Percentiles rank a stretch among this genome's conserved stretches.
Evolutionary conservation across 495 filamentous ascomycete species (phyloP).

Genomic region (Coniosporium apollinis): DNA sequence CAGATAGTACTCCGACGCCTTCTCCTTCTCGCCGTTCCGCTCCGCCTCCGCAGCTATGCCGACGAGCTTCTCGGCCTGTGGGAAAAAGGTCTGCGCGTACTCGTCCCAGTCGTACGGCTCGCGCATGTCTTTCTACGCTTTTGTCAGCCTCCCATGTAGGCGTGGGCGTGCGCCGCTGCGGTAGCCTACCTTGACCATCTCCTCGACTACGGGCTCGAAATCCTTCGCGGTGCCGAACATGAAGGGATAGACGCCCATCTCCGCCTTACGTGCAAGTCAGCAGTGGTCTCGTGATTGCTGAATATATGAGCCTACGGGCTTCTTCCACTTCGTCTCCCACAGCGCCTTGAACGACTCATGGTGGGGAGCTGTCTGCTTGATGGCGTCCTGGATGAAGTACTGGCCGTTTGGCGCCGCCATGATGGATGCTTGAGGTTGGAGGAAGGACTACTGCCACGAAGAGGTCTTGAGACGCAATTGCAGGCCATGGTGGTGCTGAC

Average conservation of each 20-base stretch:
- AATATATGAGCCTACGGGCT: slow-evolving; percentile 32
- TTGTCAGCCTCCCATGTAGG: background rate
- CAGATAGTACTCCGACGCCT: slow-evolving; percentile 46
- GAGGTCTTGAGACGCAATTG: too few relatives aligned
- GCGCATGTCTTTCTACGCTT: slow-evolving; percentile 35
- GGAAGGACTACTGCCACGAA: too few relatives aligned
- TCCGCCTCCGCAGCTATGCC: slow-evolving; percentile 30
- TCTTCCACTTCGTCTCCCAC: slow-evolving; percentile 72
- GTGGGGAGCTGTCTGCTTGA: slow-evolving; percentile 31
- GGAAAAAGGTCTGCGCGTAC: slow-evolving; percentile 48
- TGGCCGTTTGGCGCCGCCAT: slow-evolving; percentile 18
- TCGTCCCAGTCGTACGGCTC: slow-evolving; percentile 43
- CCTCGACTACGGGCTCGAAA: slow-evolving; percentile 53
- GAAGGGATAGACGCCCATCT: slow-evolving; percentile 58
- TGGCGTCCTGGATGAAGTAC: slow-evolving; percentile 25
- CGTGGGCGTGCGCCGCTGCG: background rate
- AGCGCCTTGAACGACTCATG: slow-evolving; percentile 55
- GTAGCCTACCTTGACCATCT: slow-evolving; percentile 37
- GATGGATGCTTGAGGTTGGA: too few relatives aligned
- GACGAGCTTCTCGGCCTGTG: slow-evolving; percentile 37
- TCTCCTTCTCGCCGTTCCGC: slow-evolving; percentile 25
- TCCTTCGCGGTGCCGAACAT: slow-evolving; percentile 54
- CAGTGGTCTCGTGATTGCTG: too few relatives aligned
- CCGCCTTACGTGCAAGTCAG: too few relatives aligned
- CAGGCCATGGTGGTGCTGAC: too few relatives aligned